These are phyloP conservation scores for Claviceps paspali DNA, from an alignment of 2,329 filamentous ascomycete genomes.

Conservation along the genomic window DNA sequence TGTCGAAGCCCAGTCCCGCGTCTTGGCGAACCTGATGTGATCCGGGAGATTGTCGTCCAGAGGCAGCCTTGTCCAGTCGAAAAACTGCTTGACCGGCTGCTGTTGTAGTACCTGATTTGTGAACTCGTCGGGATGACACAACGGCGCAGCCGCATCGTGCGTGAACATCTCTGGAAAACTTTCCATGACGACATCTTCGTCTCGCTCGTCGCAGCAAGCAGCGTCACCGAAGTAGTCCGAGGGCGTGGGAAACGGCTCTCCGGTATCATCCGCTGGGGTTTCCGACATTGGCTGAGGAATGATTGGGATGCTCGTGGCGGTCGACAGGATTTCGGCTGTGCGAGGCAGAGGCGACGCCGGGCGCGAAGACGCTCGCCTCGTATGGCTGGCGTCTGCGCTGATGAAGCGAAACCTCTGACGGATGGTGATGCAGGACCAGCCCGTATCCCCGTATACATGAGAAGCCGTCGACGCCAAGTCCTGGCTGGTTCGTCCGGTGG, in stretches of 20 bases:
- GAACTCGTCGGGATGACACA: slow-evolving; percentile 25
- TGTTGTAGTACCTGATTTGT: slow-evolving; percentile 24
- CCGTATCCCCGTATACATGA: slow-evolving; percentile 46
- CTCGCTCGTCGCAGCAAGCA: slow-evolving; percentile 4
- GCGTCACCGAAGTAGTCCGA: slow-evolving; percentile 29
- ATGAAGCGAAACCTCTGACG: slow-evolving; percentile 54
- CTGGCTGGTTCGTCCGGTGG: slow-evolving; percentile 34
- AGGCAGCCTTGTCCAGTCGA: slow-evolving; percentile 69
- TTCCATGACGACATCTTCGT: slow-evolving; percentile 3
- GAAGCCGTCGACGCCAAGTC: slow-evolving; percentile 35
- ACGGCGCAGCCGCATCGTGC: slow-evolving; percentile 9
- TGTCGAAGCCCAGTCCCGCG: slow-evolving; percentile 58
- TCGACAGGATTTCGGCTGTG: slow-evolving; percentile 19
- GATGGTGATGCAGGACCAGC: slow-evolving; percentile 58
- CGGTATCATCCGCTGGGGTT: slow-evolving; percentile 17
- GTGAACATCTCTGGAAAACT: slow-evolving; percentile 1
- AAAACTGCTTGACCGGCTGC: slow-evolving; percentile 19
- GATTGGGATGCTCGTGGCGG: slow-evolving; percentile 3
- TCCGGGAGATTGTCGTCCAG: slow-evolving; percentile 45
- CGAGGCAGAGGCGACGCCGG: slow-evolving; percentile 24
- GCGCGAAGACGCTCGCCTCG: slow-evolving; percentile 13
- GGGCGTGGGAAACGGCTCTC: slow-evolving; percentile 9
- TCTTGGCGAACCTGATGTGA: slow-evolving; percentile 60
- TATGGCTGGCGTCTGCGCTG: slow-evolving; percentile 33
- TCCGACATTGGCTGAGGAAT: slow-evolving; percentile 19